Evolutionary conservation across 805 yeast species (phyloP).

Genomic region (Metschnikowia anglica): DNA sequence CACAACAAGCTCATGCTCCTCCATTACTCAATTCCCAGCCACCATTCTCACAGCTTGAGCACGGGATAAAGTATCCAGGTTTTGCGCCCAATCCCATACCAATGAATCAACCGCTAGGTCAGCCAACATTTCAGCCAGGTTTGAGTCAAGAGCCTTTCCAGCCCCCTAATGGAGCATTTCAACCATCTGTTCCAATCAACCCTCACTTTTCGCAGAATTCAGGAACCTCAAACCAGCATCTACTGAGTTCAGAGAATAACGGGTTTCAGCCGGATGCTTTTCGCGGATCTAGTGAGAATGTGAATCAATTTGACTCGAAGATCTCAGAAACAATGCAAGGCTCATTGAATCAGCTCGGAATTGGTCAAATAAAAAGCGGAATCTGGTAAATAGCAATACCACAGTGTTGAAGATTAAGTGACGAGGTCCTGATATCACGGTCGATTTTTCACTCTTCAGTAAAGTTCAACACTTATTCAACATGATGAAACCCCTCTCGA

Average conservation of each 20-base stretch:
- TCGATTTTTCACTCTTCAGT: too few relatives aligned
- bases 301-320: slow-evolving; percentile 7
- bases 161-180: slow-evolving; percentile 3
- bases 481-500: too few relatives aligned
- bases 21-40: slow-evolving; percentile 8
- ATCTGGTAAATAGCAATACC: slow-evolving; percentile 11
- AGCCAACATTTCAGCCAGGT: slow-evolving; percentile 5
- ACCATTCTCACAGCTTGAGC: slow-evolving; percentile 6
- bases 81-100: slow-evolving; percentile 9
- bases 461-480: too few relatives aligned
- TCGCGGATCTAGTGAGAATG: slow-evolving; percentile 5
- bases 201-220: slow-evolving; percentile 5
- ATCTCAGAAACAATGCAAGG: slow-evolving; percentile 14
- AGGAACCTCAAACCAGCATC: not conserved
- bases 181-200: not conserved
- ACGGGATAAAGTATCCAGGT: not conserved
- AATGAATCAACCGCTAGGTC: slow-evolving; percentile 4
- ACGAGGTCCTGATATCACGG: not conserved
- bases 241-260: not conserved
- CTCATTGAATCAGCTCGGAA: slow-evolving; percentile 14
- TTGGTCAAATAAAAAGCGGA: slow-evolving; percentile 10
- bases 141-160: slow-evolving; percentile 7
- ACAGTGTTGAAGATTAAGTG: not conserved
- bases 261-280: slow-evolving; percentile 7
- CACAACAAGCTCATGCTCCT: slow-evolving; percentile 8